Base-by-base conservation (phyloP, 148 eudicot species). In the Vaccinium myrtillus region DNA sequence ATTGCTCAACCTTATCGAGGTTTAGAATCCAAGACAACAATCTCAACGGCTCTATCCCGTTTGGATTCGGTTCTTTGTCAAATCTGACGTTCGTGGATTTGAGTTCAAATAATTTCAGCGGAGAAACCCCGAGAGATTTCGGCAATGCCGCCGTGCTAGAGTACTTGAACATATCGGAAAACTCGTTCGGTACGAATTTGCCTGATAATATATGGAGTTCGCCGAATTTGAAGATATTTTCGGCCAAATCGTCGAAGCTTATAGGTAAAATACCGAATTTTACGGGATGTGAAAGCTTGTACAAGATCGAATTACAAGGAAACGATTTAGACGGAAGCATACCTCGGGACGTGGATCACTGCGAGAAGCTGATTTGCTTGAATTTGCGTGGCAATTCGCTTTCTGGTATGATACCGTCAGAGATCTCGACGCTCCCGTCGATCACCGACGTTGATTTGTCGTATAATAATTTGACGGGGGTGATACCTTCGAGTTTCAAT, bases 381-480 rank as follows among this genome's bases (percentile, higher is more conserved):
- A 94, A 93, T 79, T 77, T 95, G 21, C 83, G 90, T 43, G 80
- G 80, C 8, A 97, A 97, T 91, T 90, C 88, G 8, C 83, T 97
- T 4, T 91, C 91, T 5, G 99, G 99, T 9, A 97, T 94, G n/a
- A 95, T 97, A 78, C 99, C 99, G 1, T 95, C 98, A 98, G 96
- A 95, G 86, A 92, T 97, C 11, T 97, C 99, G 2, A 91, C 94
- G 4, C 87, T 97, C 14, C 98, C 98, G 23, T 87, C 96, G 4
- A 95, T 97, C 69, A 95, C 92, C 75, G 88, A 92, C 75, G 93
- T 97, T 2, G 98, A 97, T 90, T 84, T 97, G 7, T 91, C 98
- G 0, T 78, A 91, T 23, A 97, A 97, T 82, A 53, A 73, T 8
- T 86, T 97, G 10, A 85, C 91, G 1, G 99, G 99, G 39, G 83